Evolutionary conservation across 176 grass and related monocot genomes (phyloP), one percentile per base, ranked within the genome.

Genomic region (Canna indica): DNA sequence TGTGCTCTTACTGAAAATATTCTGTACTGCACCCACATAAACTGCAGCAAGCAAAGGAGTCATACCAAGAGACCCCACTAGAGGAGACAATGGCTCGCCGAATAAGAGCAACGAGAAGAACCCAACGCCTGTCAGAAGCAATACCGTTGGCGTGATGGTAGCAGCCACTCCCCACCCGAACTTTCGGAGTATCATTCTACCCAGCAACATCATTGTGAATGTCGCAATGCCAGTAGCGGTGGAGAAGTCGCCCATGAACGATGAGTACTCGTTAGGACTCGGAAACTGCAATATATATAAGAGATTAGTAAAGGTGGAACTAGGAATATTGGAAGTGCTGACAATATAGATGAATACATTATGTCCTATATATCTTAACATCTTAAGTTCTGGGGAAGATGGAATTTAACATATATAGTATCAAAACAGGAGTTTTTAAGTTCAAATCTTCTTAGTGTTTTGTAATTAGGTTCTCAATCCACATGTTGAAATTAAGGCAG

Each of bases 1-100:
- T 74, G 91, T 84, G 76, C 91, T 95, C 84, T 90, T 95, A 75
- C 87, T 95, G 69, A 95, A 95, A 76, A 95, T 95, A 69, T 95
- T 95, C 39, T 95, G 91, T 59, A 95, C 28, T 47, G 91, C 91
- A 18, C 87, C 84, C 45, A 95, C 87, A 79, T 87, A 95, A 76
- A 95, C 87, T 0, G 91, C 87, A 53, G 91, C 87, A 57, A 90
- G 84, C 72, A 95, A 84, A 33, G 91, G 91, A 41, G 84, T 95
- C 74, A 90, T 88, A 44, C 87, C 80, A 62, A 90, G 70, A 1
- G 70, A 85, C 29, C 82, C 85, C 45, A 95, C 54, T 44, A 90
- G 54, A 33, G 87, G 87, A 77, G 87, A 78, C 44, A 95, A 76
- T 59, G 91, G 77, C 50, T 85, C 77, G 36, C 91, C 84, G 71